phyloP scores from a whole-genome alignment of 2,329 filamentous ascomycete genomes.

The Ascochyta viciae-villosae region DNA sequence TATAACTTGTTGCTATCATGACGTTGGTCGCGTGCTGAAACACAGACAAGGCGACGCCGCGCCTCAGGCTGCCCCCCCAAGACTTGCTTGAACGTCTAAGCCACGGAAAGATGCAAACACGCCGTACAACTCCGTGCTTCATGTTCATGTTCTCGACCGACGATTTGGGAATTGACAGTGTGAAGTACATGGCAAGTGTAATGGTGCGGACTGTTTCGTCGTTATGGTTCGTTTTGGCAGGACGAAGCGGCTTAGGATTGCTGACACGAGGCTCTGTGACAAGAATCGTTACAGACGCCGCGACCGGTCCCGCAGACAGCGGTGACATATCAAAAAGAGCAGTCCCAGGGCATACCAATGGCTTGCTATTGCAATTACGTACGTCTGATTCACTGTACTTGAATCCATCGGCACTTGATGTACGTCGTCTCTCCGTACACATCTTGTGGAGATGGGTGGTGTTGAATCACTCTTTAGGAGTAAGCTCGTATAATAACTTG shows the following conservation, averaged over 20 bases:
- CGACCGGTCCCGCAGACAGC: background rate
- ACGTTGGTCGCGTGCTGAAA: slow-evolving; percentile 31
- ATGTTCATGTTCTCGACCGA: background rate
- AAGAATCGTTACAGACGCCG: slow-evolving; percentile 5
- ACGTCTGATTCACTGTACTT: background rate
- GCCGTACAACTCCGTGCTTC: slow-evolving; percentile 12
- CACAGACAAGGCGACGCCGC: slow-evolving; percentile 31
- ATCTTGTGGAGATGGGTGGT: background rate
- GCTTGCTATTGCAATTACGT: background rate
- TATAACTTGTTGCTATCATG: slow-evolving; percentile 16
- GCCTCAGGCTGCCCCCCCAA: slow-evolving; percentile 19
- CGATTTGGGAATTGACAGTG: background rate
- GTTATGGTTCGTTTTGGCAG: background rate
- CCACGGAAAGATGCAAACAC: slow-evolving; percentile 17
- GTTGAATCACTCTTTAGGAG: slow-evolving; percentile 1
- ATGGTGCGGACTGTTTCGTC: background rate
- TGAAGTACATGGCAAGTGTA: background rate
- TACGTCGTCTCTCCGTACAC: background rate
- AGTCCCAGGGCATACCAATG: background rate
- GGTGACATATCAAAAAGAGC: background rate
- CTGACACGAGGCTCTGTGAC: slow-evolving; percentile 11
- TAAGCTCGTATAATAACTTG: slow-evolving; percentile 13
- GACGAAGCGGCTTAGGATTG: slow-evolving; percentile 1
- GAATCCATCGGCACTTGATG: background rate
- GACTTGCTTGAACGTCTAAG: slow-evolving; percentile 29